Percentiles rank a stretch among this genome's conserved stretches.
Conservation (phyloP, 306 rosid species). For the Luffa acutangula region DNA sequence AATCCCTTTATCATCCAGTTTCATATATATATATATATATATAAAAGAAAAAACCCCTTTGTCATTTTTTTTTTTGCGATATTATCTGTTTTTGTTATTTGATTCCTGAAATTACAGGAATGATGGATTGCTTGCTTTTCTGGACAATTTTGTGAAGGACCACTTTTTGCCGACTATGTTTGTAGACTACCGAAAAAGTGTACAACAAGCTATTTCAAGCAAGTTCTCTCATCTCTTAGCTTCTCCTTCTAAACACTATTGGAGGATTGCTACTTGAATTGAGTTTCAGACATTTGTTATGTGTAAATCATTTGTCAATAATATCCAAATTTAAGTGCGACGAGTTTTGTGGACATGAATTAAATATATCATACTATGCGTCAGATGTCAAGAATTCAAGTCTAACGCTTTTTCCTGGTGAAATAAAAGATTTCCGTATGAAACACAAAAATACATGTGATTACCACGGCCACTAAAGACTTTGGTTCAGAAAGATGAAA, state of each 20-base stretch:
- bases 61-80: background rate
- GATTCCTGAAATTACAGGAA: slow-evolving; percentile 59
- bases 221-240: slow-evolving; percentile 42
- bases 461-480: background rate
- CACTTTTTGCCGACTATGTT: slow-evolving; percentile 95
- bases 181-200: slow-evolving; percentile 96
- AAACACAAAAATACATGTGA: background rate
- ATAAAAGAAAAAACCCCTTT: background rate
- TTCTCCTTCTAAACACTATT: background rate
- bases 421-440: background rate
- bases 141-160: slow-evolving; percentile 99
- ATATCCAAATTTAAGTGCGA: background rate
- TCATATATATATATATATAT: no score
- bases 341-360: background rate
- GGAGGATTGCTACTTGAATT: background rate
- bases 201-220: slow-evolving; percentile 99
- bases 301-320: background rate
- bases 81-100: background rate
- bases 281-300: background rate
- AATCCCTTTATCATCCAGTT: no score
- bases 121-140: slow-evolving; percentile 86
- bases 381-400: background rate
- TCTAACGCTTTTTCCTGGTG: background rate
- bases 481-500: background rate
- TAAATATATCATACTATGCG: background rate